A percentile compares a stretch with the other conserved stretches of the same genome.
These are phyloP conservation scores for Dinochytrium kinnereticum DNA, from an alignment of 371 early-diverging fungal genomes.

Conservation along the genomic window DNA sequence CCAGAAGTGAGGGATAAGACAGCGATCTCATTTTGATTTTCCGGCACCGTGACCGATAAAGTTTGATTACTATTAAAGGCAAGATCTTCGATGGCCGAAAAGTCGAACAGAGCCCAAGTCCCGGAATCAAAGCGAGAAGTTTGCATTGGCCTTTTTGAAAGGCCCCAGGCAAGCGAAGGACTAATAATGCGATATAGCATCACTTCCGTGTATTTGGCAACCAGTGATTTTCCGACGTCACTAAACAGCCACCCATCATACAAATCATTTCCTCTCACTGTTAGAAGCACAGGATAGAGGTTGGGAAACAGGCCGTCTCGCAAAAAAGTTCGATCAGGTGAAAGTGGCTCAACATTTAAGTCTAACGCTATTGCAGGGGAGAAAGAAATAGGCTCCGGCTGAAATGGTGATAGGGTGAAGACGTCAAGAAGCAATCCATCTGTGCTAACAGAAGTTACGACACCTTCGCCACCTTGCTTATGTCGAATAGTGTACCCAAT, in stretches of 20 bases:
- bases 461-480: not conserved
- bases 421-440: not conserved
- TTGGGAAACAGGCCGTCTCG: not conserved
- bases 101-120: not conserved
- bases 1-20: not conserved
- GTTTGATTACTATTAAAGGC: not conserved
- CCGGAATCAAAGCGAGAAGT: not conserved
- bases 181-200: not conserved
- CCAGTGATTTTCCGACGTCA: slow-evolving; percentile 36
- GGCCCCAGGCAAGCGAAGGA: not conserved
- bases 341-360: not conserved
- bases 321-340: not conserved
- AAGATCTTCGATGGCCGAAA: not conserved
- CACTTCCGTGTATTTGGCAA: not conserved
- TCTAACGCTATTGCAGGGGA: not conserved
- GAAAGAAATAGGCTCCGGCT: not conserved
- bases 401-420: not conserved
- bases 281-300: not conserved
- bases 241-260: slow-evolving; percentile 19
- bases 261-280: not conserved
- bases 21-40: not conserved
- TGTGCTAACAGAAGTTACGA: not conserved
- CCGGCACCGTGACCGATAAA: not conserved
- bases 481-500: not conserved
- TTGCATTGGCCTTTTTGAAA: not conserved